phyloP scores from a whole-genome alignment of 768 basidiomycete species.

The Termitomyces sp. region DNA sequence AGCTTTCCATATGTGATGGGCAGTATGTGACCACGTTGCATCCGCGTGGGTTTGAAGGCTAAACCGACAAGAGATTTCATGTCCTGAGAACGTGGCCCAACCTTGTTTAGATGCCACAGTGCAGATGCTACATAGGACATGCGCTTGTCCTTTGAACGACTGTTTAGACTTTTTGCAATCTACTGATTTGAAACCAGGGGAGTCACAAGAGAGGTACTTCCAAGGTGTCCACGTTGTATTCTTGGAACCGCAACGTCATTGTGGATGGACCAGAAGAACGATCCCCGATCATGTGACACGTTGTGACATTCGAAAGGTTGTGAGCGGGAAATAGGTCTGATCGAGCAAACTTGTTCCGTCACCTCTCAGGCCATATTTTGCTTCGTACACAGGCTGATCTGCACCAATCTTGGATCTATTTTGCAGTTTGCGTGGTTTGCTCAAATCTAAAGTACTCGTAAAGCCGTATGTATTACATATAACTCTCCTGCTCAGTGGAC shows the following conservation, averaged over 20 bases:
- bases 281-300: too few relatives aligned
- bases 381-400: too few relatives aligned
- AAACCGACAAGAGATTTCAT: neutral
- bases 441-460: too few relatives aligned
- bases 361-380: too few relatives aligned
- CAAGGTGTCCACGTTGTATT: neutral
- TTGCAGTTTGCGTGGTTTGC: too few relatives aligned
- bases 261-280: too few relatives aligned
- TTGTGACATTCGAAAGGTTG: too few relatives aligned
- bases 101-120: neutral
- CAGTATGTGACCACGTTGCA: constrained; percentile 12
- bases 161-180: neutral
- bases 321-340: too few relatives aligned
- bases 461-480: too few relatives aligned
- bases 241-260: neutral
- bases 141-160: neutral
- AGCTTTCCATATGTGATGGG: constrained; percentile 9
- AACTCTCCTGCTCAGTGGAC: too few relatives aligned
- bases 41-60: constrained; percentile 6
- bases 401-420: too few relatives aligned
- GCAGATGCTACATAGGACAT: neutral
- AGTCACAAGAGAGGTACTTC: neutral
- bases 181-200: neutral
- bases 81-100: neutral
- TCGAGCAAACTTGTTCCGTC: too few relatives aligned